Base-by-base conservation (phyloP, 108 stramenopile genomes). In the Pseudonitzschia multiseries region DNA sequence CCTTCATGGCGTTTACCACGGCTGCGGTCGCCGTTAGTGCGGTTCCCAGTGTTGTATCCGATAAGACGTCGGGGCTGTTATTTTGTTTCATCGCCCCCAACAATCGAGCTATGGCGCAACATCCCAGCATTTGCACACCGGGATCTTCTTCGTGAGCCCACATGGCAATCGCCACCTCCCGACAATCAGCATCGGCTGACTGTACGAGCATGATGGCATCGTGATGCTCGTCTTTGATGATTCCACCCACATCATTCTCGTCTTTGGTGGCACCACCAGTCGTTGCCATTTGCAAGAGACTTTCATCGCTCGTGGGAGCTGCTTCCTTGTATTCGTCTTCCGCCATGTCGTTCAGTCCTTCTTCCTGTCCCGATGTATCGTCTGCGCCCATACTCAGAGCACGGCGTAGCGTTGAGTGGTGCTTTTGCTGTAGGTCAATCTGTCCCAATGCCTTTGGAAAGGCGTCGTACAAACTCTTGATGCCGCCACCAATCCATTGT, bases 121-220 rank as follows among this genome's bases (percentile, higher is more conserved):
- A 92, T 20, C 89, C 88, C 52, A 94, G 73, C 93, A 94, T 92
- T 79, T 94, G 93, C 1, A 94, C 90, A 17, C 90, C 93, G 14
- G 84, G 88, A 82, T 94, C 93, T 72, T 92, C 90, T 83, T 92
- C 90, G 61, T 91, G 87, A 6, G 93, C 93, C 93, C 93, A 94
- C 93, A 94, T 90, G 46, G 78, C 78, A 13, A 85, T 83, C 20
- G 87, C 78, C 10, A 94, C 84, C 70, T 94, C 93, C 21, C 84
- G 56, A 20, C 89, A 72, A 36, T 79, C 72, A 0, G 85, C 86
- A 71, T 83, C 68, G 0, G 80, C 28, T 69, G 82, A 78, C 78
- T 94, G 93, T 6, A 94, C 93, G 20, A 94, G 72, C 90, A 94
- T 92, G 66, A 94, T 89, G 51, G 93, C 93, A 75, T 92, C 93